A percentile compares a stretch with the other conserved stretches of the same genome.
phyloP scores from a whole-genome alignment of 805 yeast genomes.

The Priceomyces melissophilus region DNA sequence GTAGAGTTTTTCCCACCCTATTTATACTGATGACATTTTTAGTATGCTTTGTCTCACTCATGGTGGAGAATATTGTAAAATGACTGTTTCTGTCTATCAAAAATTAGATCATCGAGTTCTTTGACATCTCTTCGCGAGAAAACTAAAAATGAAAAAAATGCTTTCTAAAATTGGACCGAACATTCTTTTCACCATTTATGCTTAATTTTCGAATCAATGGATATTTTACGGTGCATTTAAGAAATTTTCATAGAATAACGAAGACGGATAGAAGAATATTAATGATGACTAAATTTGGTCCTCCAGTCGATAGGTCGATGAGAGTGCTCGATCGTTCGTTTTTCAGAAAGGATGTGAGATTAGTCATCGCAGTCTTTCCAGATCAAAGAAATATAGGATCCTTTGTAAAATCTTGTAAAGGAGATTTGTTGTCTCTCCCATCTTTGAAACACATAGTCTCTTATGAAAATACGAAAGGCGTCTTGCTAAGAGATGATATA shows the following conservation, averaged over 20 bases:
- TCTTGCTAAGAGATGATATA: conserved; percentile 57
- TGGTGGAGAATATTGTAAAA: no score
- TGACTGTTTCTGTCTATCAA: no score
- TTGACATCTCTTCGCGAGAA: no score
- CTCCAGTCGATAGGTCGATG: conserved; percentile 72
- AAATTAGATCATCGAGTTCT: no score
- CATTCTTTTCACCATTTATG: no score
- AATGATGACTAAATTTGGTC: conserved; percentile 38
- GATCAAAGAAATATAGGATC: conserved; percentile 59
- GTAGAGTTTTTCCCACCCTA: conserved; percentile 22
- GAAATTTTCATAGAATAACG: conserved; percentile 14
- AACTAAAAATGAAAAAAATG: no score
- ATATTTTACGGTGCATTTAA: neutral
- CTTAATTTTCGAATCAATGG: no score
- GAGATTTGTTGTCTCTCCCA: conserved; percentile 67
- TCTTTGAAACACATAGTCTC: conserved; percentile 65
- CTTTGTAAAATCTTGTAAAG: conserved; percentile 56
- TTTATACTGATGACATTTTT: conserved; percentile 34
- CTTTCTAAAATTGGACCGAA: no score
- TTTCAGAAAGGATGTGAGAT: conserved; percentile 54
- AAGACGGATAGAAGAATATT: conserved; percentile 24
- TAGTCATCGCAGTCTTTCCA: conserved; percentile 67
- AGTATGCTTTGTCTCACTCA: no score
- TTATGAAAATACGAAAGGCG: conserved; percentile 43
- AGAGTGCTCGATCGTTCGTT: conserved; percentile 59